phyloP scores from a whole-genome alignment of 2,329 filamentous ascomycete genomes.

The Cryphonectria naterciae region DNA sequence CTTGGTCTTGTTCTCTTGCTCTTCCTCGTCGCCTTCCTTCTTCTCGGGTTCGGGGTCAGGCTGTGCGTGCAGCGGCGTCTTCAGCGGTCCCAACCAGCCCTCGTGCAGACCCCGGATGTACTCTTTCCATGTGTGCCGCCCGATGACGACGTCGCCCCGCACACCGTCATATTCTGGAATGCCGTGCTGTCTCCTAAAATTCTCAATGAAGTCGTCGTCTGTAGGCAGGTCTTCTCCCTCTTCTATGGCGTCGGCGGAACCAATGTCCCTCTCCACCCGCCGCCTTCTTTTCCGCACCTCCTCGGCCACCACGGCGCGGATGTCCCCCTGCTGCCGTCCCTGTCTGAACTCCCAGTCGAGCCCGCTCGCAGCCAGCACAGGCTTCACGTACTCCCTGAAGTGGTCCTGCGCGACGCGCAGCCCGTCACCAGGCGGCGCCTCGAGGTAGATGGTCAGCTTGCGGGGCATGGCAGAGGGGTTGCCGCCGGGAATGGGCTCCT shows the following conservation, averaged over 20 bases:
- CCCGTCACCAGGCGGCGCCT: slow-evolving; percentile 84
- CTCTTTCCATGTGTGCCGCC: slow-evolving; percentile 95
- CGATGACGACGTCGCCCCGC: slow-evolving; percentile 85
- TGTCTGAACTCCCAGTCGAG: slow-evolving; percentile 97
- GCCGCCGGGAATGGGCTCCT: slow-evolving; percentile 66
- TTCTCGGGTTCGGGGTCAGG: slow-evolving; percentile 34
- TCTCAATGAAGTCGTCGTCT: slow-evolving; percentile 64
- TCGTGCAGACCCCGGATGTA: slow-evolving; percentile 93
- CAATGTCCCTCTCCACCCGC: slow-evolving; percentile 54
- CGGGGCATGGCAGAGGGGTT: slow-evolving; percentile 72
- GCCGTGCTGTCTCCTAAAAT: slow-evolving; percentile 66
- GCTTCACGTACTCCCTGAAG: slow-evolving; percentile 95
- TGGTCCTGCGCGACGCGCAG: slow-evolving; percentile 87
- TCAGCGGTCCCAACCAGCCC: slow-evolving; percentile 89
- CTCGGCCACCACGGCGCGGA: slow-evolving; percentile 84
- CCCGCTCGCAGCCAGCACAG: slow-evolving; percentile 83
- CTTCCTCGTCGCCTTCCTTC: slow-evolving; percentile 31
- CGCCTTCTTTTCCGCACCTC: slow-evolving; percentile 75
- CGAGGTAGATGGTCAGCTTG: slow-evolving; percentile 83
- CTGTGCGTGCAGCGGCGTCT: slow-evolving; percentile 54
- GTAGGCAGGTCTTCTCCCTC: slow-evolving; percentile 48
- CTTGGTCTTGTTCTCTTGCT: slow-evolving; percentile 56
- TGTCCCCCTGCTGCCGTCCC: slow-evolving; percentile 88
- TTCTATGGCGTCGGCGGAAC: slow-evolving; percentile 44
- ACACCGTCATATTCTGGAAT: slow-evolving; percentile 74